A percentile compares a stretch with the other conserved stretches of the same genome.
Conservation (phyloP, 1,139 yeast genomes). For the Geotrichum phurueaensis region DNA sequence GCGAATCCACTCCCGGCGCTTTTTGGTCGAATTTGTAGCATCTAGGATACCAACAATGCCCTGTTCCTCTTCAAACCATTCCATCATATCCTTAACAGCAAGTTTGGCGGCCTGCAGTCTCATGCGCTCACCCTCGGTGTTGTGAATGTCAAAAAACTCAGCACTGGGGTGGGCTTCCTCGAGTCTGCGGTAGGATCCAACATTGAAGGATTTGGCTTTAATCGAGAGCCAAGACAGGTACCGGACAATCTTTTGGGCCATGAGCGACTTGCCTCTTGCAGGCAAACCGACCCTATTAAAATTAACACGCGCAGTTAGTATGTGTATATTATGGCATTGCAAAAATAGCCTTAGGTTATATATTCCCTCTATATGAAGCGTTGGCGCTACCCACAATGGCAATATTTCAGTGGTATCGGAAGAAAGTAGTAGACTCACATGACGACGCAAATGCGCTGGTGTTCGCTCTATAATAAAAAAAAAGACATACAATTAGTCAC, state of each 20-base stretch:
- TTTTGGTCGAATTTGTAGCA: conserved; percentile 74
- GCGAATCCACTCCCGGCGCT: conserved; percentile 62
- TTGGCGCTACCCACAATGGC: background rate
- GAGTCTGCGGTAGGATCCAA: conserved; percentile 75
- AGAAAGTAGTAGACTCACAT: conserved; percentile 31
- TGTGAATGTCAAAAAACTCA: conserved; percentile 68
- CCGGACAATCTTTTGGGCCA: conserved; percentile 76
- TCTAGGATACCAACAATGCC: conserved; percentile 92
- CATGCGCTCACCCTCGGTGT: conserved; percentile 54
- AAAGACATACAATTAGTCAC: background rate
- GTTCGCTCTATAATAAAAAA: conserved; percentile 6
- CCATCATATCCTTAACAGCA: conserved; percentile 79
- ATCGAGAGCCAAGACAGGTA: conserved; percentile 90
- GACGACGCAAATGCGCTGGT: conserved; percentile 40
- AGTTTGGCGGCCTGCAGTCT: conserved; percentile 63
- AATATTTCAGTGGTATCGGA: background rate
- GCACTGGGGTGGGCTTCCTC: conserved; percentile 56
- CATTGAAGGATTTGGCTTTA: conserved; percentile 81
- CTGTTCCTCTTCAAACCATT: conserved; percentile 73
- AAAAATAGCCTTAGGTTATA: background rate
- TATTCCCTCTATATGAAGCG: background rate
- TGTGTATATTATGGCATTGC: background rate
- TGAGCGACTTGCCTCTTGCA: conserved; percentile 72
- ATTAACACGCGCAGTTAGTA: background rate
- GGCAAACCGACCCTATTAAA: conserved; percentile 55